Percentiles rank a stretch among this genome's conserved stretches.
Evolutionary conservation across 768 basidiomycete genomes (phyloP).

Genomic region (Lactifluus hygrophoroides): DNA sequence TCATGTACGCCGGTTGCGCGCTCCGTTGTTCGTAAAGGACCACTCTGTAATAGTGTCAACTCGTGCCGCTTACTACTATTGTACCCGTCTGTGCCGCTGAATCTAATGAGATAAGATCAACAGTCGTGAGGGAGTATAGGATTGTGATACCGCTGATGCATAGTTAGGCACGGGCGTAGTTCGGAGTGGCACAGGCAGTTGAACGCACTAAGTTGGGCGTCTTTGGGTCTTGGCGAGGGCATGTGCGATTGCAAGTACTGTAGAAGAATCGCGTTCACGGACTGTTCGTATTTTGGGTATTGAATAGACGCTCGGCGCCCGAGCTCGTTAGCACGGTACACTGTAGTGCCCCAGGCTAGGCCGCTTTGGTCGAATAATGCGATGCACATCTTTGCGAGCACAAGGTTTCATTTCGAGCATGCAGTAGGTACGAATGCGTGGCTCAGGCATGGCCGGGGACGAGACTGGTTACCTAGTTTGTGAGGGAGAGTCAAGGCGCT

Average conservation of each 20-base stretch:
- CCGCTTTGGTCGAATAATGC: not conserved
- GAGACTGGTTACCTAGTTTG: not conserved
- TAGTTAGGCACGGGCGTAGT: not conserved
- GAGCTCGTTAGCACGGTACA: not conserved
- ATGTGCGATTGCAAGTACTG: not conserved
- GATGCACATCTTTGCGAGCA: not conserved
- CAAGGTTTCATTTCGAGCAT: not conserved
- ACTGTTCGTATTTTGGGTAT: not conserved
- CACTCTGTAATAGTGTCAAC: not conserved
- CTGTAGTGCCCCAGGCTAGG: not conserved
- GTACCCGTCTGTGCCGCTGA: not conserved
- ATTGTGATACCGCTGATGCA: not conserved
- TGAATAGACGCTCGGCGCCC: not conserved
- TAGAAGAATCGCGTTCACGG: not conserved
- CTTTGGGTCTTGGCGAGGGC: not conserved
- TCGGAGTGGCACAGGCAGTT: not conserved
- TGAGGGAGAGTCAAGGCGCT: not conserved
- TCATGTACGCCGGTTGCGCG: not conserved
- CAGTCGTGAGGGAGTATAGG: not conserved
- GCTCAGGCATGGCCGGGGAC: too few species aligned
- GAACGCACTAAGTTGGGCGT: not conserved
- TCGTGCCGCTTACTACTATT: not conserved
- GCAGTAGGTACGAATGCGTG: not conserved
- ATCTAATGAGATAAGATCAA: not conserved
- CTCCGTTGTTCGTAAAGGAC: conserved; percentile 3